A percentile compares a stretch with the other conserved stretches of the same genome.
Conservation (phyloP, 1,284 basidiomycete genomes). For the Ceratobasidium sp. region DNA sequence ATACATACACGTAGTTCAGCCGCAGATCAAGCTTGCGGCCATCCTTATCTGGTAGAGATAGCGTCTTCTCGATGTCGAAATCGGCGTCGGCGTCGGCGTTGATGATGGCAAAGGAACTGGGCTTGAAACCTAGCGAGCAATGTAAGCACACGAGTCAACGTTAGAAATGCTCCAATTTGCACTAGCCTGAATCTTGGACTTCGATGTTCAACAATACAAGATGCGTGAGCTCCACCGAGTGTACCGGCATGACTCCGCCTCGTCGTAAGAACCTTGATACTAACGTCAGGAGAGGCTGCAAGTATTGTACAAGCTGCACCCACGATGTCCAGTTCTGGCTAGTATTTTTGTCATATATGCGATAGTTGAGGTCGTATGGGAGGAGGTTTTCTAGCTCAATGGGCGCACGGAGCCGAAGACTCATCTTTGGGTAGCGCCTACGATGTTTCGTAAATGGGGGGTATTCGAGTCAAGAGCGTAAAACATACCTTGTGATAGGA, state of each 20-base stretch:
- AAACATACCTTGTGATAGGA: slow-evolving; percentile 61
- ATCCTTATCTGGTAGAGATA: slow-evolving; percentile 76
- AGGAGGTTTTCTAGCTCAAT: slow-evolving; percentile 96
- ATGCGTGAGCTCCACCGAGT: slow-evolving; percentile 95
- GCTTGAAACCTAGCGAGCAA: slow-evolving; percentile 72
- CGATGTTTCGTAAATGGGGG: slow-evolving; percentile 28
- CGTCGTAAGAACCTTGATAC: slow-evolving; percentile 85
- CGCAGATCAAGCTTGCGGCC: slow-evolving; percentile 83
- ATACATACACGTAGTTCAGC: slow-evolving; percentile 84
- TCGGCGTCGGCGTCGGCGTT: slow-evolving; percentile 93
- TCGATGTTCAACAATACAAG: slow-evolving; percentile 90
- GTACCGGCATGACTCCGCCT: slow-evolving; percentile 95
- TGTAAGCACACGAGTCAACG: slow-evolving; percentile 9
- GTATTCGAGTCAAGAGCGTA: background rate
- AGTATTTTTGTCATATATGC: slow-evolving; percentile 95
- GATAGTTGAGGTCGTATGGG: slow-evolving; percentile 94
- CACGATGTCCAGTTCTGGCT: slow-evolving; percentile 74
- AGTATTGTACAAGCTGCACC: background rate
- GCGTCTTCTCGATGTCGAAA: slow-evolving; percentile 78
- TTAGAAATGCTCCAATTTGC: background rate
- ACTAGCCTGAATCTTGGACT: slow-evolving; percentile 84
- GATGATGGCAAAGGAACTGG: slow-evolving; percentile 98
- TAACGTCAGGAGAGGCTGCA: slow-evolving; percentile 52
- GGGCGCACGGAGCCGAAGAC: slow-evolving; percentile 88
- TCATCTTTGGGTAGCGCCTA: slow-evolving; percentile 85